phyloP scores from a whole-genome alignment of 441 rosid species.

The Adansonia madagascariensis region DNA sequence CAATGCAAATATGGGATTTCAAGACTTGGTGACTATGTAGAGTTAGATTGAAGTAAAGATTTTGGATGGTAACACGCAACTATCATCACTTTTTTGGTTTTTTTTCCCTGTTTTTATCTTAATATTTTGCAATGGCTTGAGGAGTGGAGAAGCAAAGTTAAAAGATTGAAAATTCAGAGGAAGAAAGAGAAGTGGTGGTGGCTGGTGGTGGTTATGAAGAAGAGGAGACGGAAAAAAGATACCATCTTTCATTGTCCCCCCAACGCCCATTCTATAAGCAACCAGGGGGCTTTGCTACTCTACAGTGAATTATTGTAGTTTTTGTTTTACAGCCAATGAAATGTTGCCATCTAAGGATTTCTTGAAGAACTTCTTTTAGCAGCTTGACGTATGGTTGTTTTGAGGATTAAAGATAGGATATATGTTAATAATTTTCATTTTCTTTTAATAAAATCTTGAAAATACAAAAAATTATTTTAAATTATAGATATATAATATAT shows the following conservation, averaged over 20 bases:
- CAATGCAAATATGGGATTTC: slow-evolving; percentile 10
- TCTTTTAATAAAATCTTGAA: too few relatives aligned
- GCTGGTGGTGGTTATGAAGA: slow-evolving; percentile 23
- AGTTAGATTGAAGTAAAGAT: slow-evolving; percentile 83
- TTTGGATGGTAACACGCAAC: slow-evolving; percentile 66
- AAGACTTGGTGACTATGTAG: slow-evolving; percentile 50
- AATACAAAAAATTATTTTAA: too few relatives aligned
- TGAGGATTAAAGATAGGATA: neutral
- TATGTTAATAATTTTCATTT: too few relatives aligned
- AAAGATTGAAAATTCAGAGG: slow-evolving; percentile 4
- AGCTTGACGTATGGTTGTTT: neutral
- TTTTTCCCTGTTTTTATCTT: neutral
- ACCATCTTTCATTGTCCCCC: neutral
- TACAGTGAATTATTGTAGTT: neutral
- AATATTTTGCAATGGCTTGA: slow-evolving; percentile 30
- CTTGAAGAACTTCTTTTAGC: neutral
- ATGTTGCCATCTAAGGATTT: neutral
- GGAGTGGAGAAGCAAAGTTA: slow-evolving; percentile 45
- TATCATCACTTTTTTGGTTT: slow-evolving; percentile 50
- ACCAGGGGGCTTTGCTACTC: neutral
- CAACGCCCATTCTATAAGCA: neutral
- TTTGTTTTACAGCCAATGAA: neutral
- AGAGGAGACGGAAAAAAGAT: neutral
- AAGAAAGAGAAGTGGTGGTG: slow-evolving; percentile 18
- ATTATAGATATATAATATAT: too few relatives aligned